These are phyloP conservation scores for Haematococcus lacustris DNA, from an alignment of 139 green algal species.

Conservation along the genomic window DNA sequence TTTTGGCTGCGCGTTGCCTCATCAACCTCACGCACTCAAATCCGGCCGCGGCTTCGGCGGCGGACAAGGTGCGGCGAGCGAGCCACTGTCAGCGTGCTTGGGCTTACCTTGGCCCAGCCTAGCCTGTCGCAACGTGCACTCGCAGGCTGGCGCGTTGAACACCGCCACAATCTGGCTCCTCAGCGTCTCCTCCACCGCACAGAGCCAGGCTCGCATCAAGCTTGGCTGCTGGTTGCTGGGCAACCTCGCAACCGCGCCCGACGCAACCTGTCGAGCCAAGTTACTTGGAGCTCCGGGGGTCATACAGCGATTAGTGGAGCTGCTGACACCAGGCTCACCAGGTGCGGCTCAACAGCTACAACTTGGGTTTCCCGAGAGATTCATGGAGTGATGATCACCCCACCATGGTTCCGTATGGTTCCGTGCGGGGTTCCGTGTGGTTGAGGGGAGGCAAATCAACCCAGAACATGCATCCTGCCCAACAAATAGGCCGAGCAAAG, in stretches of 20 bases:
- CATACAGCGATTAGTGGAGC: background rate
- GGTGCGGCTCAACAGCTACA: background rate
- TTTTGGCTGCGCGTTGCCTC: background rate
- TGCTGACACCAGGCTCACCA: background rate
- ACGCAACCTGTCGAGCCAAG: background rate
- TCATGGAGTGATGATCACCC: background rate
- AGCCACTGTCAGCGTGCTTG: background rate
- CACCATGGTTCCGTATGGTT: too few species aligned
- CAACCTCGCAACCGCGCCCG: background rate
- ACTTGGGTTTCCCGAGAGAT: background rate
- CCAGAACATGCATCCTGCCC: background rate
- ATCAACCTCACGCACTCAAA: constrained; percentile 6
- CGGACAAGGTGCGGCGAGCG: background rate
- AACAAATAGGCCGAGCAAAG: too few species aligned
- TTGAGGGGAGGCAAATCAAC: too few species aligned
- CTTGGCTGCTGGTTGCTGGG: constrained; percentile 8
- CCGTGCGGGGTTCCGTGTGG: too few species aligned
- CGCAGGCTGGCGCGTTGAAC: background rate
- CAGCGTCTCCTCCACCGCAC: background rate
- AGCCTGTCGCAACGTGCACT: background rate
- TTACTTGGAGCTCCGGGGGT: background rate
- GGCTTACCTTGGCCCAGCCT: background rate
- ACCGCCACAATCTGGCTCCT: too few species aligned
- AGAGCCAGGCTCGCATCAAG: background rate
- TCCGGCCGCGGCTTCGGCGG: background rate